Conservation (phyloP, 352 stramenopile species). For the Hyaloperonospora arabidopsidis region DNA sequence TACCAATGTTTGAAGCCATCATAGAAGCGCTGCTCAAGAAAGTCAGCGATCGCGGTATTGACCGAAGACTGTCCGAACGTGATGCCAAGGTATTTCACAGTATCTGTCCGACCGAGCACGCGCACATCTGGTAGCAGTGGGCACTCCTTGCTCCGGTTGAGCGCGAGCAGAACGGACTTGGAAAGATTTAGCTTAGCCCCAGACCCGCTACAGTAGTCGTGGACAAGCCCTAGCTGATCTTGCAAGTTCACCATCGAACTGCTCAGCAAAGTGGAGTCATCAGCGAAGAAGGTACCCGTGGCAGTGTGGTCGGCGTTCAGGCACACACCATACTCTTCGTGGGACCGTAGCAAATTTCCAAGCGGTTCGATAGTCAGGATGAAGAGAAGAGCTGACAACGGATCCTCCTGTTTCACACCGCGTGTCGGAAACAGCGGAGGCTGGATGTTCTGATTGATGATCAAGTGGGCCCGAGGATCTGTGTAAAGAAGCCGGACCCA, state of each 20-base stretch:
- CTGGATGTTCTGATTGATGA: constrained; percentile 1
- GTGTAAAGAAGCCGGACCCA: constrained; percentile 1
- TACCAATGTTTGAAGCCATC: not conserved
- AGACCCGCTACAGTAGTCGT: not conserved
- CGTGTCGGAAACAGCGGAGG: not conserved
- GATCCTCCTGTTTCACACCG: not conserved
- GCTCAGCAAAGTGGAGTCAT: constrained; percentile 1
- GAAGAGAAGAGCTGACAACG: not conserved
- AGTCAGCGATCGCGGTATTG: not conserved
- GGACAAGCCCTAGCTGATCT: not conserved
- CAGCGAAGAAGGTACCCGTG: constrained; percentile 3
- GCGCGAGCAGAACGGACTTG: not conserved
- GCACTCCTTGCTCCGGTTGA: not conserved
- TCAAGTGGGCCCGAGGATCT: not conserved
- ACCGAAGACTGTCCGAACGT: constrained; percentile 1
- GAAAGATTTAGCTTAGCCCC: not conserved
- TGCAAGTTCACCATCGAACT: not conserved
- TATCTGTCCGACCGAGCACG: not conserved
- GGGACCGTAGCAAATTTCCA: not conserved
- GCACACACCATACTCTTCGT: not conserved
- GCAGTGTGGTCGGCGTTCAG: not conserved
- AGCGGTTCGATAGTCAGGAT: not conserved
- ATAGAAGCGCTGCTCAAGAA: constrained; percentile 1
- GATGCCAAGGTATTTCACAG: constrained; percentile 1
- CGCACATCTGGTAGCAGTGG: not conserved